A percentile compares a stretch with the other conserved stretches of the same genome.
Conservation (phyloP, 2,329 filamentous ascomycete genomes). For the Endothia cerciana region DNA sequence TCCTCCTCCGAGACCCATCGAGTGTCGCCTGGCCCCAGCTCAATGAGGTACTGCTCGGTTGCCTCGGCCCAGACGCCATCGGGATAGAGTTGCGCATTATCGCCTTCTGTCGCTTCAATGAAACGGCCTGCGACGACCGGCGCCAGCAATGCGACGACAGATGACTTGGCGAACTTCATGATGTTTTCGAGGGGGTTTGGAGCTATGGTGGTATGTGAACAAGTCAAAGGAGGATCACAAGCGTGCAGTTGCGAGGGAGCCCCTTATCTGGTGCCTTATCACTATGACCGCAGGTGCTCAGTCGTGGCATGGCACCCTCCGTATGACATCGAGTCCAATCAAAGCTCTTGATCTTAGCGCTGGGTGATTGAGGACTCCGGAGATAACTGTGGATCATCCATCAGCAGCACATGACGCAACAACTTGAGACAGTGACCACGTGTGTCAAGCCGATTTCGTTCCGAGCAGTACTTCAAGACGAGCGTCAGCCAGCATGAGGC, state of each 20-base stretch:
- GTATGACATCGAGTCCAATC: neutral
- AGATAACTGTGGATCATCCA: neutral
- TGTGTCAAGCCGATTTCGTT: neutral
- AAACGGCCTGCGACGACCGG: constrained; percentile 61
- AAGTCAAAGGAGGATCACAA: neutral
- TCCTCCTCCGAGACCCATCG: constrained; percentile 91
- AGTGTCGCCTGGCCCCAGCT: constrained; percentile 81
- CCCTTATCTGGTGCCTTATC: constrained; percentile 1
- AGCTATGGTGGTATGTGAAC: neutral
- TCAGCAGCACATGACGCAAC: constrained; percentile 5
- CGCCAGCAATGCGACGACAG: constrained; percentile 58
- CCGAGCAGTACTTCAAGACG: neutral
- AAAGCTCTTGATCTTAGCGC: neutral
- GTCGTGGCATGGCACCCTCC: neutral
- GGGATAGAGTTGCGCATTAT: constrained; percentile 54
- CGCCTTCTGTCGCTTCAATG: constrained; percentile 54
- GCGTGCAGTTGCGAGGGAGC: neutral
- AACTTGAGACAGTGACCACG: neutral
- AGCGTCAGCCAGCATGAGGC: neutral
- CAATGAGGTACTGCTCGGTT: constrained; percentile 71
- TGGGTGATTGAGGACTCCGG: neutral
- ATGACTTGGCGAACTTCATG: constrained; percentile 59
- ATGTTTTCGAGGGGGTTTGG: constrained; percentile 13
- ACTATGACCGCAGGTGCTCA: constrained; percentile 1
- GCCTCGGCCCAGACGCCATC: constrained; percentile 39